Conservation (phyloP, 768 basidiomycete species). For the Phlebiopsis gigantea region DNA sequence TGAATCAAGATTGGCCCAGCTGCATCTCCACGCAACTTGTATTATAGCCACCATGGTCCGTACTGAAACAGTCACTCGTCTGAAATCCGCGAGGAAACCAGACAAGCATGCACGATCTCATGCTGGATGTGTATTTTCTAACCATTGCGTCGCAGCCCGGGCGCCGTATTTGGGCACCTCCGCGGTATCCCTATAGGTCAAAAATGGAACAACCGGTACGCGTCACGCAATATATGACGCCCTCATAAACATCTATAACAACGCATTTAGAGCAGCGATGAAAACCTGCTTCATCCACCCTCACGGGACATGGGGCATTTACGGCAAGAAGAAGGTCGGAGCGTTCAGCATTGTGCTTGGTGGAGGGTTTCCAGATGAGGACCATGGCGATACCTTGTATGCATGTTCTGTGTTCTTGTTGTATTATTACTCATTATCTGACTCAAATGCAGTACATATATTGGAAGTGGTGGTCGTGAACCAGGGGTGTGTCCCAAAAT, state of each 20-base stretch:
- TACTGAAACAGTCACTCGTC: not conserved
- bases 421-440: too few relatives aligned
- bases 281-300: slow-evolving; percentile 2
- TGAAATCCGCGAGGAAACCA: not conserved
- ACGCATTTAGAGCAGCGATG: not conserved
- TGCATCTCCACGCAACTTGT: not conserved
- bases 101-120: not conserved
- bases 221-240: not conserved
- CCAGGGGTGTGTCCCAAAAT: slow-evolving; percentile 1
- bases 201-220: not conserved
- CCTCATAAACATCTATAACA: not conserved
- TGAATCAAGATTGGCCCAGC: too few relatives aligned
- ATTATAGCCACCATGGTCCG: not conserved
- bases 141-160: not conserved
- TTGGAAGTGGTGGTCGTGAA: slow-evolving; percentile 10
- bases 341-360: slow-evolving; percentile 7
- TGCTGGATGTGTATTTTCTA: not conserved
- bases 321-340: slow-evolving; percentile 7
- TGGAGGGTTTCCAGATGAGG: slow-evolving; percentile 5
- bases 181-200: not conserved
- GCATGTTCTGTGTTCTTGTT: not conserved
- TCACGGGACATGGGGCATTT: slow-evolving; percentile 2
- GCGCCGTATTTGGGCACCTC: not conserved
- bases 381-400: slow-evolving; percentile 11
- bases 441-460: slow-evolving; percentile 4